A percentile compares a stretch with the other conserved stretches of the same genome.
phyloP scores from a whole-genome alignment of 1,284 basidiomycete genomes.

The Volvariella surrecta region DNA sequence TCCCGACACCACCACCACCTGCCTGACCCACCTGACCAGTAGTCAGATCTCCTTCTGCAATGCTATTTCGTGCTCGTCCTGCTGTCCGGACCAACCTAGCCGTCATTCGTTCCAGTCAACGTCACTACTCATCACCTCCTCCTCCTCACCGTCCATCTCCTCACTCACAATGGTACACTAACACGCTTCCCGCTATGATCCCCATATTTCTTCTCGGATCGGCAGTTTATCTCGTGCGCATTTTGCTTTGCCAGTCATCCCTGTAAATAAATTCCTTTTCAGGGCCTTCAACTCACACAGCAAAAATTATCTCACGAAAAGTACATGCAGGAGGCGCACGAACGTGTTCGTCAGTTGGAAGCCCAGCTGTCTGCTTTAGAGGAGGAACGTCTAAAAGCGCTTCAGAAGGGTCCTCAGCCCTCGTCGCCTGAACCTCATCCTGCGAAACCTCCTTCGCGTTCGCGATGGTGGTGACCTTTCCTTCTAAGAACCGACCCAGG shows the following conservation, averaged over 20 bases:
- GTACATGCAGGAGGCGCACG: constrained; percentile 50
- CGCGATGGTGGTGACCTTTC: constrained; percentile 14
- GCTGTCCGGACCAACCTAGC: constrained; percentile 1
- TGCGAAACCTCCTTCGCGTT: constrained; percentile 6
- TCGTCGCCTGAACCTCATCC: neutral
- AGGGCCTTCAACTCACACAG: constrained; percentile 61
- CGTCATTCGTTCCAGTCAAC: constrained; percentile 6
- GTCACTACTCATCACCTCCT: constrained; percentile 7
- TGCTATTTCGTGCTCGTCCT: neutral
- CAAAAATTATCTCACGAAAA: constrained; percentile 60
- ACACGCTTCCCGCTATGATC: constrained; percentile 66
- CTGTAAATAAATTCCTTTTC: constrained; percentile 5
- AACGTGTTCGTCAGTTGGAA: constrained; percentile 47
- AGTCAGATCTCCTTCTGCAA: neutral
- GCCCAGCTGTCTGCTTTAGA: constrained; percentile 41
- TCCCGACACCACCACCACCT: neutral
- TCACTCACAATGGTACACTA: constrained; percentile 59
- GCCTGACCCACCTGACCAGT: neutral
- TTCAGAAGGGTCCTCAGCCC: neutral
- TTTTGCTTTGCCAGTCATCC: constrained; percentile 5
- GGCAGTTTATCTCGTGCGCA: constrained; percentile 61
- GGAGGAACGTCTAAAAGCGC: constrained; percentile 13
- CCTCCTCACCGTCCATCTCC: constrained; percentile 26
- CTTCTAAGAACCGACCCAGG: too few relatives aligned
- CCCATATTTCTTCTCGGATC: constrained; percentile 70